Evolutionary conservation across 2,329 filamentous ascomycete species (phyloP), one percentile per base, ranked within the genome.

Genomic region (Monosporascus sp.): DNA sequence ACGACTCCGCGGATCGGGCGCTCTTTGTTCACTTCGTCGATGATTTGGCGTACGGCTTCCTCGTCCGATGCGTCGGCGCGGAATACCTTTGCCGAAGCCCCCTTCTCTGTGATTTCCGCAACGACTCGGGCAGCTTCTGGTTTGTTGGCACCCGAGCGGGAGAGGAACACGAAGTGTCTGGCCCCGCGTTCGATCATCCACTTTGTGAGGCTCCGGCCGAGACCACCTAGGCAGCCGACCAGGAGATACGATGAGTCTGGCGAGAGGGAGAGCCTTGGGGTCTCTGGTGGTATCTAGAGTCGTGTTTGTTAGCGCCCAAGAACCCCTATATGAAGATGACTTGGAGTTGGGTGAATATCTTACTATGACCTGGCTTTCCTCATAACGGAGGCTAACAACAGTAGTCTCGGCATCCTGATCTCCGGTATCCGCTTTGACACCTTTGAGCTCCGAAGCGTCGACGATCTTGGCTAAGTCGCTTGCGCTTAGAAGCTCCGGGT

Each of bases 181-280:
- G 65, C 67, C 14, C 69, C 69, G 7, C 60, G 60, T 9, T 60
- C 52, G 46, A 67, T 55, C 65, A 72, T 69, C 63, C 65, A 69
- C 6, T 53, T 57, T 1, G 61, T 59, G n/a, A 71, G 54, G 46
- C 65, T 68, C 24, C 66, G 58, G 3, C 69, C 68, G 5, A 72
- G 54, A 9, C 67, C 68, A 24, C 69, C 68, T 9, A 62, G 55
- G 37, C 58, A 60, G 22, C 61, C 59, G 2, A 61, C 58, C 5
- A 63, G 54, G 2, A 62, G 49, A 47, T 63, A 63, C 1, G 51
- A 61, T 38, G 52, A 53, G 16, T 62, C 53, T 3, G 57, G 50
- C 54, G 53, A 37, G 58, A 63, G 52, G 46, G 48, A 31, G 27
- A 31, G 27, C 1, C 27, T 31, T 11, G 27, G 27, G 9, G 27